Evolutionary conservation across 768 basidiomycete genomes (phyloP).

Genomic region (Leccinellum rugosiceps): DNA sequence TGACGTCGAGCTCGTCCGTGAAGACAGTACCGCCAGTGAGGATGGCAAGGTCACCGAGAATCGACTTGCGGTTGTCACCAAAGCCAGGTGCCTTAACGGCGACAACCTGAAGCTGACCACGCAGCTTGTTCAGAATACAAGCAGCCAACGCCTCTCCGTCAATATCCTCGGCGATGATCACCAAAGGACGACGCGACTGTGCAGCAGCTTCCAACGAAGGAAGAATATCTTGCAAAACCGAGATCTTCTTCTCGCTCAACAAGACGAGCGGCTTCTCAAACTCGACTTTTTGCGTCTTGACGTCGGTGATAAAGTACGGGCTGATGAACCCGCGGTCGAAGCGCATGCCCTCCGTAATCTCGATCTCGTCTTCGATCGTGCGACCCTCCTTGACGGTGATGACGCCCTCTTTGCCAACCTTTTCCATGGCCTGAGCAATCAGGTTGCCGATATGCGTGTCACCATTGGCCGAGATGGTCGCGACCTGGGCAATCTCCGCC

Average conservation of each 20-base stretch:
- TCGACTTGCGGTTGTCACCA: conserved; percentile 98
- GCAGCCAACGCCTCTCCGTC: conserved; percentile 98
- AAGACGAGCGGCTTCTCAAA: conserved; percentile 96
- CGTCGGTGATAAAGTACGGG: conserved; percentile 97
- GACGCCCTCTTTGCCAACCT: conserved; percentile 99
- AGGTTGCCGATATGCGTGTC: conserved; percentile 90
- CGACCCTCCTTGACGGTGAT: conserved; percentile 99
- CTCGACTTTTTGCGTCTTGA: conserved; percentile 94
- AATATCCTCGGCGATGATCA: conserved; percentile 97
- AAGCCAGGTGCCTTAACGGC: conserved; percentile 98
- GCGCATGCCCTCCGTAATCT: conserved; percentile 99
- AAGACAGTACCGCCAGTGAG: conserved; percentile 98
- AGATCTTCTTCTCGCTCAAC: conserved; percentile 98
- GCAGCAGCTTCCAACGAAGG: conserved; percentile 83
- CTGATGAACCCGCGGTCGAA: conserved; percentile 99
- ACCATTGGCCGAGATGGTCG: conserved; percentile 84
- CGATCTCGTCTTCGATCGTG: conserved; percentile 98
- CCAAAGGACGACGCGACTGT: conserved; percentile 80
- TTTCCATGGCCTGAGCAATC: conserved; percentile 99
- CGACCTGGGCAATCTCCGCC: conserved; percentile 97
- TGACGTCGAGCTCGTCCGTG: conserved; percentile 95
- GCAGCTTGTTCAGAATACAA: conserved; percentile 98
- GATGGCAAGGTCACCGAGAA: conserved; percentile 95
- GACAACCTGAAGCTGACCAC: conserved; percentile 90
- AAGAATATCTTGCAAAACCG: conserved; percentile 89